A percentile compares a stretch with the other conserved stretches of the same genome.
Conservation (phyloP, 768 basidiomycete species). For the Podaxis sp. region DNA sequence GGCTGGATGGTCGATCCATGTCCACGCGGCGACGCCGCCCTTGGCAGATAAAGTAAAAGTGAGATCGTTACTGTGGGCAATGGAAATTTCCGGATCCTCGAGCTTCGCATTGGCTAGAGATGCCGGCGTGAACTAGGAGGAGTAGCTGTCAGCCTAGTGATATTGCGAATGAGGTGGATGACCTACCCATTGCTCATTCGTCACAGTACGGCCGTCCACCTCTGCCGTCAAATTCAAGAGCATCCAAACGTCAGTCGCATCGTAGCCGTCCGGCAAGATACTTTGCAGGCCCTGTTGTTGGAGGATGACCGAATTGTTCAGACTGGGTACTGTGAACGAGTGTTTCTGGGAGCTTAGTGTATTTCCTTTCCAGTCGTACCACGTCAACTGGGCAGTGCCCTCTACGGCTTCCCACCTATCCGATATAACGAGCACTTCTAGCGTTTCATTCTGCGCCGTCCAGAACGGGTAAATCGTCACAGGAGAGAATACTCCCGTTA, state of each 20-base stretch:
- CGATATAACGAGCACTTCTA: slow-evolving; percentile 47
- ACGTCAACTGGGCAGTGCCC: slow-evolving; percentile 46
- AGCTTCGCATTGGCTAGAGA: slow-evolving; percentile 43
- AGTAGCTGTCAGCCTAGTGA: background rate
- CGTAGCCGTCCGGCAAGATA: slow-evolving; percentile 40
- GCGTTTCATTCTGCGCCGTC: slow-evolving; percentile 41
- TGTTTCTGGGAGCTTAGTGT: slow-evolving; percentile 31
- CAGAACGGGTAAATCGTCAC: slow-evolving; percentile 53
- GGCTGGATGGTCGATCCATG: slow-evolving; percentile 56
- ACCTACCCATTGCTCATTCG: slow-evolving; percentile 50
- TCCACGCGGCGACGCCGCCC: slow-evolving; percentile 52
- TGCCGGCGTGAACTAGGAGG: slow-evolving; percentile 44
- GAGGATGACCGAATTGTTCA: slow-evolving; percentile 47
- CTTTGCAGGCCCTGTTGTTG: slow-evolving; percentile 33
- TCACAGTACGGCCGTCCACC: slow-evolving; percentile 34
- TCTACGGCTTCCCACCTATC: slow-evolving; percentile 45
- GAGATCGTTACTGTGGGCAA: slow-evolving; percentile 27
- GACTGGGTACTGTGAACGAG: slow-evolving; percentile 37
- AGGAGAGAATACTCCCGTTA: slow-evolving; percentile 40
- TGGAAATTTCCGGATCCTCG: slow-evolving; percentile 43
- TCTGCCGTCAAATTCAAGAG: slow-evolving; percentile 44
- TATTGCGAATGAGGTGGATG: background rate
- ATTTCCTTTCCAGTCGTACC: slow-evolving; percentile 53
- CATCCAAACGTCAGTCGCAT: slow-evolving; percentile 45
- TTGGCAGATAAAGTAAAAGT: slow-evolving; percentile 49